Percentiles rank a stretch among this genome's conserved stretches.
These are phyloP conservation scores for Triticum urartu DNA, from an alignment of 176 grass and related monocot species.

Conservation along the genomic window DNA sequence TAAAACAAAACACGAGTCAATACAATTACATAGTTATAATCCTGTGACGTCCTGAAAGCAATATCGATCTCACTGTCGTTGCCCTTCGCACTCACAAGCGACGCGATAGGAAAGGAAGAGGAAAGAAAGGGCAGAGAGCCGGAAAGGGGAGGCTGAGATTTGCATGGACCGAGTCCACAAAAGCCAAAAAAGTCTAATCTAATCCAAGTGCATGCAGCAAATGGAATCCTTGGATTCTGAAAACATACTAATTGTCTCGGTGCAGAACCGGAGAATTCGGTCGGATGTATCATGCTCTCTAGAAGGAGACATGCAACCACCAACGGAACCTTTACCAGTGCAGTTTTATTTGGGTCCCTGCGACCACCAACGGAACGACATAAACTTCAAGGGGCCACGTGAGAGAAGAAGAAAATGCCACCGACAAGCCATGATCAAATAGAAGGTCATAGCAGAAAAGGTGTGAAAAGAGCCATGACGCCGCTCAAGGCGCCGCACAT, in stretches of 20 bases:
- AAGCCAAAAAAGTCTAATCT: neutral
- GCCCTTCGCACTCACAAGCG: neutral
- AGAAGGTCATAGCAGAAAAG: too few species aligned
- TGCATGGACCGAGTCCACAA: neutral
- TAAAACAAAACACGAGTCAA: neutral
- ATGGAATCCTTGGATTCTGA: neutral
- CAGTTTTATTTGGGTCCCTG: neutral
- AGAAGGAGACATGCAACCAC: neutral
- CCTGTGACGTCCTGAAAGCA: too few species aligned
- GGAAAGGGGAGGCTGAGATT: neutral
- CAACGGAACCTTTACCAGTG: neutral
- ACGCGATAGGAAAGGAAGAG: neutral
- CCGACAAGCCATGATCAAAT: too few species aligned
- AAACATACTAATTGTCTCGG: neutral
- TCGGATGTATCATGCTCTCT: neutral
- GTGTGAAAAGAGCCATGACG: too few species aligned
- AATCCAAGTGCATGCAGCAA: conserved; percentile 1
- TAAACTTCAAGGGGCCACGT: too few species aligned
- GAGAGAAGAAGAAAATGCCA: too few species aligned
- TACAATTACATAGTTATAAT: neutral
- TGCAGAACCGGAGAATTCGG: neutral
- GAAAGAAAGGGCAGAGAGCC: neutral
- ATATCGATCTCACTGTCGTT: too few species aligned
- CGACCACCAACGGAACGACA: too few species aligned
- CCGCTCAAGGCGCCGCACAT: too few species aligned